phyloP scores from a whole-genome alignment of 2,329 filamentous ascomycete genomes.

The Trematosphaeria pertusa region DNA sequence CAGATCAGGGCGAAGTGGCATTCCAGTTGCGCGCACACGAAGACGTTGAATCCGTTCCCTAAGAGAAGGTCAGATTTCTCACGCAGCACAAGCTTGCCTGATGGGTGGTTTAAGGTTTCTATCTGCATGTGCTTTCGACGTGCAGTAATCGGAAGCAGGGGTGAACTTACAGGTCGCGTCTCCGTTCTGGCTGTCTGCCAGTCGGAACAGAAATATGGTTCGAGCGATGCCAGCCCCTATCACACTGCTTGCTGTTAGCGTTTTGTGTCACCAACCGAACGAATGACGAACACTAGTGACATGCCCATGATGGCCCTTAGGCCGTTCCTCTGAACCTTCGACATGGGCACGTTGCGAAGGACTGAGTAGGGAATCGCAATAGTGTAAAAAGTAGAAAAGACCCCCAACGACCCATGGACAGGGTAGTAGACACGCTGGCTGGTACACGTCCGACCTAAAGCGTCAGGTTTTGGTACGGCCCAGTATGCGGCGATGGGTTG shows the following conservation, averaged over 20 bases:
- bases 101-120: no score
- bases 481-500: constrained; percentile 43
- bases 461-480: constrained; percentile 33
- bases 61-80: constrained; percentile 1
- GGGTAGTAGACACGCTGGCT: constrained; percentile 23
- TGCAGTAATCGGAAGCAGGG: not conserved
- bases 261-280: not conserved
- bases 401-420: constrained; percentile 23
- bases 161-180: constrained; percentile 30
- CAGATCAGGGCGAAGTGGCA: constrained; percentile 32
- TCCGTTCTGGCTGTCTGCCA: constrained; percentile 21
- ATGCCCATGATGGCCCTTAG: constrained; percentile 17
- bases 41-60: constrained; percentile 36
- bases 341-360: constrained; percentile 26
- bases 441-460: constrained; percentile 10
- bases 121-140: no score
- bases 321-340: constrained; percentile 22
- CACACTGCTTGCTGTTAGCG: constrained; percentile 29
- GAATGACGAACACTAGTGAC: constrained; percentile 19
- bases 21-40: constrained; percentile 32
- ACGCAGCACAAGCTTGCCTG: no score
- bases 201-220: constrained; percentile 35
- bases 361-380: constrained; percentile 24
- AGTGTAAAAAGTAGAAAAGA: constrained; percentile 27
- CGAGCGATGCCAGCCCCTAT: constrained; percentile 39